Evolutionary conservation across 148 eudicot genomes (phyloP), one percentile per base, ranked within the genome.

Genomic region (Polygonum maritimum): DNA sequence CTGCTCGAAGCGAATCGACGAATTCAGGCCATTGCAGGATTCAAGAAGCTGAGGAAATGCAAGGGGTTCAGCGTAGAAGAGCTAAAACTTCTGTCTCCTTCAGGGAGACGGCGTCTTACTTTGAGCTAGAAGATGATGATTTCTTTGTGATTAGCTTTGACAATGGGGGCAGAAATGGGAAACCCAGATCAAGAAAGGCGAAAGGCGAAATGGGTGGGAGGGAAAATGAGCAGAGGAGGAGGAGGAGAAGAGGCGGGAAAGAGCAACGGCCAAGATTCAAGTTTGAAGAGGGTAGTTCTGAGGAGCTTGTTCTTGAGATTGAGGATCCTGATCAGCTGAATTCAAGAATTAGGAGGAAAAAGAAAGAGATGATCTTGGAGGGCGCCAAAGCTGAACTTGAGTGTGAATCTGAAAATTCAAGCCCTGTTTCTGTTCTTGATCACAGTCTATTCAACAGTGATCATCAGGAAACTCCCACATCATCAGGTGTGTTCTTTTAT

Each of bases 391-490:
- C 35, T n/a, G 89, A 87, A 76, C 76, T 52, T 22, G 90, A 87
- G 62, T 75, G 81, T 76, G 88, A 84, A 33, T 82, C 88, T 2
- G 92, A 88, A 22, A 87, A 93, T 86, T 83, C 83, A 48, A 93
- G 96, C 75, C 98, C 98, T 2, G 89, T 88, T 76, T 93, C 94
- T 79, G 94, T 93, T 85, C 92, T 93, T 81, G 96, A 91, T 77
- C 82, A 81, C 44, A 70, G 76, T 75, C 86, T 83, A 44, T 85
- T 89, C 58, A 73, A 76, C 73, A 76, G 70, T 85, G 86, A 88
- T 79, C 84, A 88, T 79, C 84, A 74, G 75, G 81, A 84, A 75
- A 76, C 71, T 80, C 75, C 85, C 41, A 76, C 75, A 31, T 77
- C 93, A 48, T 2, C 18, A 60, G 67, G 14, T 11, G 3, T 31